phyloP scores from a whole-genome alignment of 108 stramenopile genomes.

The Nitzschia sp. region DNA sequence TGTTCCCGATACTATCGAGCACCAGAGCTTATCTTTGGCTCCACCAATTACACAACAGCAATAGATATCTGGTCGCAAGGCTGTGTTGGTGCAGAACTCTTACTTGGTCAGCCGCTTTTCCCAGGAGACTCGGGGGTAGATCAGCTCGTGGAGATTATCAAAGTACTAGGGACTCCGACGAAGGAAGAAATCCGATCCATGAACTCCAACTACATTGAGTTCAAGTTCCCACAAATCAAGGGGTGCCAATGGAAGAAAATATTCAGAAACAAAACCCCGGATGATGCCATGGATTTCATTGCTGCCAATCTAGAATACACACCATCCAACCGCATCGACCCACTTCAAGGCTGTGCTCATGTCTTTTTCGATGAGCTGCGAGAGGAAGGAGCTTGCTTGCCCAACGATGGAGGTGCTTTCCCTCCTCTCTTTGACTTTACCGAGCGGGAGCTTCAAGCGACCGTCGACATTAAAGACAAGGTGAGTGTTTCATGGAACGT shows the following conservation, averaged over 20 bases:
- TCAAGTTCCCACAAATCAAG: constrained; percentile 99
- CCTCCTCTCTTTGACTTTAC: constrained; percentile 94
- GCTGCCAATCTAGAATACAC: constrained; percentile 89
- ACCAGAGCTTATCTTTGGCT: constrained; percentile 98
- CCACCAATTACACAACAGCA: constrained; percentile 96
- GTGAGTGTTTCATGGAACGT: constrained; percentile 19
- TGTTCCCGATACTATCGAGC: constrained; percentile 98
- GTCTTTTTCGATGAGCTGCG: constrained; percentile 95
- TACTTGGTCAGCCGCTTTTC: constrained; percentile 96
- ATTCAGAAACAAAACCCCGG: constrained; percentile 89
- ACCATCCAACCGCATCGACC: constrained; percentile 80
- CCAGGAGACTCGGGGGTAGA: constrained; percentile 98
- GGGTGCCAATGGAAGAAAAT: constrained; percentile 96
- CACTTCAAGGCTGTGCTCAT: constrained; percentile 92
- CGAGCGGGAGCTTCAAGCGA: constrained; percentile 57
- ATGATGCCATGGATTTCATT: constrained; percentile 93
- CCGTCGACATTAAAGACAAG: constrained; percentile 70
- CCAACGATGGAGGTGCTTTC: constrained; percentile 66
- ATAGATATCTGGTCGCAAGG: constrained; percentile 93
- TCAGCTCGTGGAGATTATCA: constrained; percentile 99
- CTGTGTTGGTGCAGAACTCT: constrained; percentile 97
- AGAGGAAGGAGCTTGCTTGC: constrained; percentile 62
- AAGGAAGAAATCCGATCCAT: constrained; percentile 93
- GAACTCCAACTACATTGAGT: constrained; percentile 98
- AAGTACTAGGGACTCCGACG: constrained; percentile 97